Evolutionary conservation across 1,139 yeast species (phyloP).

Genomic region (Candida mesenterica): DNA sequence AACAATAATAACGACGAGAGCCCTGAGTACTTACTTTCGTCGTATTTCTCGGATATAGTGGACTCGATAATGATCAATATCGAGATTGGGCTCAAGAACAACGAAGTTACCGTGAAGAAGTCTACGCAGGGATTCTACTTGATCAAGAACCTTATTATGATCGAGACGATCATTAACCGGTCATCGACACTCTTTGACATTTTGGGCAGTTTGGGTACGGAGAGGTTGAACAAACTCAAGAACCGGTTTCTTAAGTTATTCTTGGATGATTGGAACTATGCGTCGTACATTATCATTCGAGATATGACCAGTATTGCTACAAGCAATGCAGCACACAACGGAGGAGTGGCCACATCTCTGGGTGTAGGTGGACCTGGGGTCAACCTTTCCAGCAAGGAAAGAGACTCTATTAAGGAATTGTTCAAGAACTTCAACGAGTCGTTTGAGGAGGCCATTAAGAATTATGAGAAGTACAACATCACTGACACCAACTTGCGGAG

Average conservation of each 20-base stretch:
- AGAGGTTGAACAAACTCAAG: conserved; percentile 64
- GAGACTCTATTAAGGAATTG: conserved; percentile 81
- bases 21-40: conserved; percentile 53
- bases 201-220: conserved; percentile 64
- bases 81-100: conserved; percentile 53
- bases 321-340: conserved; percentile 33
- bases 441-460: conserved; percentile 68
- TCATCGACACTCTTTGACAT: conserved; percentile 51
- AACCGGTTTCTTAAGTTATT: conserved; percentile 76
- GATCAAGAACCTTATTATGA: conserved; percentile 66
- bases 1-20: conserved; percentile 34
- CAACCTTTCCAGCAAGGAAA: conserved; percentile 60
- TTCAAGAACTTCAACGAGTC: conserved; percentile 80
- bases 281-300: conserved; percentile 68
- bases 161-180: conserved; percentile 71
- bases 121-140: conserved; percentile 67
- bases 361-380: conserved; percentile 17
- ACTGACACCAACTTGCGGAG: conserved; percentile 65
- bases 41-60: conserved; percentile 70
- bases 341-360: conserved; percentile 35
- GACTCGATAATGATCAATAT: conserved; percentile 65
- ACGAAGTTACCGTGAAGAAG: conserved; percentile 37
- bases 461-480: conserved; percentile 62
- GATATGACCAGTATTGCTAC: conserved; percentile 63
- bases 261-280: conserved; percentile 79